Conservation (phyloP, 768 basidiomycete species). For the Russula compacta region DNA sequence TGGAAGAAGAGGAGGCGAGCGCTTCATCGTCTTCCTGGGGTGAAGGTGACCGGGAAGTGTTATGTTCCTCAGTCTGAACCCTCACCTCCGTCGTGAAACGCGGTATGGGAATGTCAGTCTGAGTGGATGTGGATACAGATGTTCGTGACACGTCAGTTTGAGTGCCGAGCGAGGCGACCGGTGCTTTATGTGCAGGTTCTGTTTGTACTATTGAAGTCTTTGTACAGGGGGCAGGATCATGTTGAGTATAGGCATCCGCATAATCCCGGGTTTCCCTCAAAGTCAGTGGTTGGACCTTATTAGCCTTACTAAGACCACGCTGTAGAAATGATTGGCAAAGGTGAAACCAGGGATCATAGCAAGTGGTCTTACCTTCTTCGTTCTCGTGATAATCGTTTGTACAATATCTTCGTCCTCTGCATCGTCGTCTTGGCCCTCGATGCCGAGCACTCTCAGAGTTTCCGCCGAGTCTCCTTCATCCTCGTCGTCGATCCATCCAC, state of each 20-base stretch:
- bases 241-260: constrained; percentile 63
- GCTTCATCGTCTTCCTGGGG: constrained; percentile 41
- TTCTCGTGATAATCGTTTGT: constrained; percentile 83
- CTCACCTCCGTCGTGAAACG: constrained; percentile 41
- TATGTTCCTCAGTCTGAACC: constrained; percentile 51
- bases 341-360: not conserved
- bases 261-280: constrained; percentile 66
- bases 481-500: constrained; percentile 31
- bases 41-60: constrained; percentile 38
- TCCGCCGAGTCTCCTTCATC: constrained; percentile 30
- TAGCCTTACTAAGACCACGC: constrained; percentile 47
- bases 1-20: constrained; percentile 65
- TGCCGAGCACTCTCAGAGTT: constrained; percentile 28
- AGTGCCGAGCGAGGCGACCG: constrained; percentile 38
- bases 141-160: constrained; percentile 35
- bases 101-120: constrained; percentile 22
- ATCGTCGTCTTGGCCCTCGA: constrained; percentile 38
- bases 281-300: constrained; percentile 35
- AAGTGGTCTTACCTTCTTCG: constrained; percentile 47
- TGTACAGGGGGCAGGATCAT: constrained; percentile 48
- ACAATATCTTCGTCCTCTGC: constrained; percentile 68
- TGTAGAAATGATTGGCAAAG: not conserved
- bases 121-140: constrained; percentile 20
- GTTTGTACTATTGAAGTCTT: constrained; percentile 48
- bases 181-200: constrained; percentile 43